A percentile compares a stretch with the other conserved stretches of the same genome.
Conservation (phyloP, 2,329 filamentous ascomycete genomes). For the Phaeophleospora eucalypticola region DNA sequence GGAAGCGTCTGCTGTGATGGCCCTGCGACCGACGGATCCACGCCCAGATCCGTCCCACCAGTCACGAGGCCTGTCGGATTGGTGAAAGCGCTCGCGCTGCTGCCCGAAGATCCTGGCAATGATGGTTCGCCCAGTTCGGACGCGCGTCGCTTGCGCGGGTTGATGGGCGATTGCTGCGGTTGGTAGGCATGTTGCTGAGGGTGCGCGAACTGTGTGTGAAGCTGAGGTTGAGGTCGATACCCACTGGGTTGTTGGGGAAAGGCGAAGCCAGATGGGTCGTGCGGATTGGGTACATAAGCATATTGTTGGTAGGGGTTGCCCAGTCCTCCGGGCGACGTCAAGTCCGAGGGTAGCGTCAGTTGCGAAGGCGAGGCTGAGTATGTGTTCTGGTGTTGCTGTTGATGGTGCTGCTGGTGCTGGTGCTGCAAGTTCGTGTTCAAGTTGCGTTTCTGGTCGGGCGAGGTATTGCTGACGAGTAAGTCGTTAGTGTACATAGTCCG, state of each 20-base stretch:
- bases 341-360: constrained; percentile 32
- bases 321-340: constrained; percentile 20
- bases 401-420: constrained; percentile 15
- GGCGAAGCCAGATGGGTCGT: constrained; percentile 27
- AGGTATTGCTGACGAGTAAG: constrained; percentile 34
- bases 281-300: constrained; percentile 25
- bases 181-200: constrained; percentile 36
- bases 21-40: constrained; percentile 18
- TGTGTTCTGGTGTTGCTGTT: constrained; percentile 16
- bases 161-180: constrained; percentile 27
- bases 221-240: constrained; percentile 27
- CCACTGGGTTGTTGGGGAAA: constrained; percentile 26
- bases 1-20: constrained; percentile 34
- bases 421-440: constrained; percentile 37
- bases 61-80: constrained; percentile 27
- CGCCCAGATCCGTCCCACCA: constrained; percentile 11
- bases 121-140: constrained; percentile 31
- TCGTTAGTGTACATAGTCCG: constrained; percentile 22
- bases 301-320: constrained; percentile 31
- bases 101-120: constrained; percentile 29
- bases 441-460: constrained; percentile 41
- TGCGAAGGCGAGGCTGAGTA: constrained; percentile 38
- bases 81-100: constrained; percentile 27
- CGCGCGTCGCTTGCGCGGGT: constrained; percentile 35
- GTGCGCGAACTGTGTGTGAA: constrained; percentile 24